Conservation (phyloP, 108 stramenopile genomes). For the Chaetoceros muelleri region DNA sequence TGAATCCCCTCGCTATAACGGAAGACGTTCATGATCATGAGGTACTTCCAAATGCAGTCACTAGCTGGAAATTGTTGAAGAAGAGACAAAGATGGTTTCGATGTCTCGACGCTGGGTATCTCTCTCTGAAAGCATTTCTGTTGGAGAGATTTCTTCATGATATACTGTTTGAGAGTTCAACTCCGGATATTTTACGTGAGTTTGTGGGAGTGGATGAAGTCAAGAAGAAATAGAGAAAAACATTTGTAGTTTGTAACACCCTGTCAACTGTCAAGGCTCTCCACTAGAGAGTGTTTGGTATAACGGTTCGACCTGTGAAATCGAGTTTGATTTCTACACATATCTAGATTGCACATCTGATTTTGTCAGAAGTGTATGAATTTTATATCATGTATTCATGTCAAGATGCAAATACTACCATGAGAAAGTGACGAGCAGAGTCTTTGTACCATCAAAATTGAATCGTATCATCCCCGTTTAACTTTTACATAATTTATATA, state of each 20-base stretch:
- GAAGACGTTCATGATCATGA: conserved; percentile 62
- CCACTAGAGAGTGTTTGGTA: no score
- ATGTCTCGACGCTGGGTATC: conserved; percentile 88
- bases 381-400: no score
- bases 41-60: conserved; percentile 73
- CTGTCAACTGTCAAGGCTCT: no score
- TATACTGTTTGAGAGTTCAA: conserved; percentile 84
- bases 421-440: no score
- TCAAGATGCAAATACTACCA: no score
- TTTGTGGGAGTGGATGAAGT: conserved; percentile 40
- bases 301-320: no score
- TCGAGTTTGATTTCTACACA: no score
- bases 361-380: no score
- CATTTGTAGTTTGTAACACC: neutral
- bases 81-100: conserved; percentile 88
- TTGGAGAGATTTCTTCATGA: conserved; percentile 94
- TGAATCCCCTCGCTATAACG: conserved; percentile 58
- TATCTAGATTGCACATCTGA: no score
- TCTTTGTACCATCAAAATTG: no score
- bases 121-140: conserved; percentile 90
- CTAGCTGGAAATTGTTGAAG: conserved; percentile 76
- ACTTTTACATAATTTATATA: no score
- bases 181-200: conserved; percentile 60
- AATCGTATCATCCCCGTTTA: no score
- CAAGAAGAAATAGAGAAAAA: neutral